Percentiles rank a stretch among this genome's conserved stretches.
Conservation (phyloP, 345 rosid species). For the Populus alba region DNA sequence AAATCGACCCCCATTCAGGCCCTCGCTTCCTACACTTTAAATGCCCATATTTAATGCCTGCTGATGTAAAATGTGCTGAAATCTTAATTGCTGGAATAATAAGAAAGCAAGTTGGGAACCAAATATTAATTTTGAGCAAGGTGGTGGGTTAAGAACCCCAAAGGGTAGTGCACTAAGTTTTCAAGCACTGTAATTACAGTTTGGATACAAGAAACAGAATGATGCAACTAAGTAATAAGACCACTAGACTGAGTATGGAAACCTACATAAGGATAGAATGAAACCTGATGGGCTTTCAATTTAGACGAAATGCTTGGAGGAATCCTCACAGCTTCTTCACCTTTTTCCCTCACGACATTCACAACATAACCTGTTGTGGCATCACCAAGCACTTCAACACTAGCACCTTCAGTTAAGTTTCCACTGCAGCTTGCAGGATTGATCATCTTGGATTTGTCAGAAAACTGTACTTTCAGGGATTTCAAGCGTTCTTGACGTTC, state of each 20-base stretch:
- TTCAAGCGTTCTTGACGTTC: constrained; percentile 95
- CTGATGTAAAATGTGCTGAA: constrained; percentile 1
- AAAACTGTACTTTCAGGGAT: constrained; percentile 69
- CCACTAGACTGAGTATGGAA: background rate
- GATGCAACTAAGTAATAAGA: background rate
- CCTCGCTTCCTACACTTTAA: background rate
- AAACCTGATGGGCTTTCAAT: constrained; percentile 95
- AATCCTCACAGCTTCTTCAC: constrained; percentile 91
- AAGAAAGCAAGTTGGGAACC: background rate
- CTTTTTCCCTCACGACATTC: constrained; percentile 94
- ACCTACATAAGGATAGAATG: constrained; percentile 14
- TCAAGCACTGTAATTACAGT: background rate
- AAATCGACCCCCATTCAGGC: background rate
- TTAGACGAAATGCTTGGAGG: constrained; percentile 81
- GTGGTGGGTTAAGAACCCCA: background rate
- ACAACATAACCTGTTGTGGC: constrained; percentile 76
- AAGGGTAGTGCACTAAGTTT: background rate
- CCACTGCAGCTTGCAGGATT: constrained; percentile 43
- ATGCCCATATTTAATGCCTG: background rate
- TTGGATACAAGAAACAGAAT: background rate
- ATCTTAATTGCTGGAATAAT: background rate
- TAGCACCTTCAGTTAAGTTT: constrained; percentile 57
- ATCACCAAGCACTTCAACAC: constrained; percentile 79
- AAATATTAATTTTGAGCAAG: background rate
- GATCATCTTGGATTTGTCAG: constrained; percentile 57